These are phyloP conservation scores for Penicillium italicum DNA, from an alignment of 2,329 filamentous ascomycete species.

Conservation along the genomic window DNA sequence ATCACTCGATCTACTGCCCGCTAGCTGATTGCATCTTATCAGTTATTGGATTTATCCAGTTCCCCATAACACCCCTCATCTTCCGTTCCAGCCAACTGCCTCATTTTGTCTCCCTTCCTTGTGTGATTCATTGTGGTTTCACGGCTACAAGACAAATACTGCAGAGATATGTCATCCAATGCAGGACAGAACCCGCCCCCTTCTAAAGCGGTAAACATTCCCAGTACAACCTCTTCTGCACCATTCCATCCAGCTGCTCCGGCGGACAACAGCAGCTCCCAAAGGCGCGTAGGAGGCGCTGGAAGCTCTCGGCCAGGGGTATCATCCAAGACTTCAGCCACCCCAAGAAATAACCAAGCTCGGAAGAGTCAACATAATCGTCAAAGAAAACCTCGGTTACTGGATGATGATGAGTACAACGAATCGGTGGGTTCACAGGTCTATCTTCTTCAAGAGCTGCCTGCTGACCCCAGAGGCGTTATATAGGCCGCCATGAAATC, in stretches of 20 bases:
- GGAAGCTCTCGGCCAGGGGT: constrained; percentile 41
- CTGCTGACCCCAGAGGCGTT: constrained; percentile 14
- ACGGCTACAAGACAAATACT: background rate
- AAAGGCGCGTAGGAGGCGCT: constrained; percentile 42
- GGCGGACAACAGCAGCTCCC: constrained; percentile 35
- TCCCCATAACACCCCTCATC: constrained; percentile 1
- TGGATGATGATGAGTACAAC: constrained; percentile 83
- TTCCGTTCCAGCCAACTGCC: background rate
- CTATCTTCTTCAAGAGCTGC: constrained; percentile 6
- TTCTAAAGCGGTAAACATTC: constrained; percentile 40
- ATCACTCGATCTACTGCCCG: constrained; percentile 6
- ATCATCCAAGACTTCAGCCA: constrained; percentile 35
- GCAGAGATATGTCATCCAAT: constrained; percentile 40
- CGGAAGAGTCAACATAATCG: constrained; percentile 79
- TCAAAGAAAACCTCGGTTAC: constrained; percentile 67
- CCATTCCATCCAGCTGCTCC: constrained; percentile 33
- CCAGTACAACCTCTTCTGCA: constrained; percentile 32
- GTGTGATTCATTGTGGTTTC: background rate
- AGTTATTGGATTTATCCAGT: constrained; percentile 5
- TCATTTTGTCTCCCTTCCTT: background rate
- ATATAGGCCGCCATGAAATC: constrained; percentile 59
- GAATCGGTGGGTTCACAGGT: constrained; percentile 60
- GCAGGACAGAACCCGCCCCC: constrained; percentile 34
- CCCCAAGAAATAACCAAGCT: constrained; percentile 67
- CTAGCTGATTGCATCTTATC: constrained; percentile 16